phyloP scores from a whole-genome alignment of 2,329 filamentous ascomycete genomes.

The Didymella keratinophila region DNA sequence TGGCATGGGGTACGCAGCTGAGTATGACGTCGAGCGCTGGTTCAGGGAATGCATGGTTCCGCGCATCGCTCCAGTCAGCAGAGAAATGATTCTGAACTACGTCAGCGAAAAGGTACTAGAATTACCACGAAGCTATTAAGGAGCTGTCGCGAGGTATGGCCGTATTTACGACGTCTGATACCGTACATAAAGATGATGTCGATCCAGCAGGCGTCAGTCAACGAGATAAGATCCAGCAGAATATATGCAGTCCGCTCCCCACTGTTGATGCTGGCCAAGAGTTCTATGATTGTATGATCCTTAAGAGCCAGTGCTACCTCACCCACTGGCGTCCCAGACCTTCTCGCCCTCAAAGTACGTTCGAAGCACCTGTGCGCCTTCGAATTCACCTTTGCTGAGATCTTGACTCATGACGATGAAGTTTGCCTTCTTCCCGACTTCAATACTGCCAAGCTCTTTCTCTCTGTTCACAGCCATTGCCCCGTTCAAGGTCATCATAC shows the following conservation, averaged over 20 bases:
- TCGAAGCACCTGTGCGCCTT: conserved; percentile 36
- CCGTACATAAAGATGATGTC: no score
- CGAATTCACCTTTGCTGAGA: conserved; percentile 40
- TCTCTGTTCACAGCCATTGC: conserved; percentile 40
- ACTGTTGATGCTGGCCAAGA: neutral
- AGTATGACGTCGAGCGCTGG: conserved; percentile 69
- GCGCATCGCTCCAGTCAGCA: conserved; percentile 65
- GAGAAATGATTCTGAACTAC: conserved; percentile 80
- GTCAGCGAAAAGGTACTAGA: conserved; percentile 72
- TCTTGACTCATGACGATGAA: conserved; percentile 44
- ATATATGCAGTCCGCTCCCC: neutral
- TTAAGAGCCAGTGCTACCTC: neutral
- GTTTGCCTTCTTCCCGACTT: conserved; percentile 45
- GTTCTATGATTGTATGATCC: neutral
- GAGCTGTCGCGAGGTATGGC: neutral
- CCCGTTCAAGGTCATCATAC: conserved; percentile 40
- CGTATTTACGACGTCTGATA: no score
- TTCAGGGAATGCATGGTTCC: conserved; percentile 67
- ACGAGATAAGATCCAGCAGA: neutral
- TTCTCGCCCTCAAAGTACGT: conserved; percentile 41
- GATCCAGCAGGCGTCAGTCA: neutral
- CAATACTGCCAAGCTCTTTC: conserved; percentile 39
- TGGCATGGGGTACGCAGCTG: conserved; percentile 70
- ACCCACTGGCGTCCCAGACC: conserved; percentile 15
- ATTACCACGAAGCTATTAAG: conserved; percentile 71